Percentiles rank a stretch among this genome's conserved stretches.
phyloP scores from a whole-genome alignment of 306 rosid species.

The Sphenostylis stenocarpa region DNA sequence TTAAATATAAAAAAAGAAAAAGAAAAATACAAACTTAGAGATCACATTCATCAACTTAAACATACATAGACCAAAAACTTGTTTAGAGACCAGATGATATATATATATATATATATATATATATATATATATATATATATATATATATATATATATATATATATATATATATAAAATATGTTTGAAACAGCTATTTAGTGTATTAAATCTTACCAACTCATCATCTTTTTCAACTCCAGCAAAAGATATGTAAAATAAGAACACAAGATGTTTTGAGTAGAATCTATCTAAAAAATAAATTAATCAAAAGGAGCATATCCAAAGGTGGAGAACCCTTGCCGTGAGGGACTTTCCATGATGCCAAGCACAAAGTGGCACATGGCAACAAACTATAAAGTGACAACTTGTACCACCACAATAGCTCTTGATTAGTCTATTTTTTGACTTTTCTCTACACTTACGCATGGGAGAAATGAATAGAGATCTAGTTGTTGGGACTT shows the following conservation, averaged over 20 bases:
- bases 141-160: too few species aligned
- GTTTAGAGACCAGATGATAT: too few species aligned
- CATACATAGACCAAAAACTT: too few species aligned
- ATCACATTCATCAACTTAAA: too few species aligned
- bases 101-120: too few species aligned
- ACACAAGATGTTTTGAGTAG: background rate
- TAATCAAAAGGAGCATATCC: background rate
- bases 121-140: too few species aligned
- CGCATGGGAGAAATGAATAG: conserved; percentile 21
- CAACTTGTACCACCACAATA: background rate
- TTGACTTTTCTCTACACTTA: background rate
- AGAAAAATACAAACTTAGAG: too few species aligned
- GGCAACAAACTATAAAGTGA: background rate
- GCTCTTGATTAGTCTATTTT: conserved; percentile 18
- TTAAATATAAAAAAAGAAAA: too few species aligned
- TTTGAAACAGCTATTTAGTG: too few species aligned
- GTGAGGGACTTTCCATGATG: background rate
- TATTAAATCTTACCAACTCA: too few species aligned
- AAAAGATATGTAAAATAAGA: background rate
- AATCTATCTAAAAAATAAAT: background rate
- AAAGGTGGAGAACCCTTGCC: background rate
- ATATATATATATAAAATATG: too few species aligned
- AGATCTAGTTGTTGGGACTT: conserved; percentile 5
- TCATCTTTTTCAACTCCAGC: background rate
- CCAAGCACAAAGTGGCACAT: background rate